A percentile compares a stretch with the other conserved stretches of the same genome.
phyloP scores from a whole-genome alignment of 2,329 filamentous ascomycete genomes.

The Chaetomium globosum region DNA sequence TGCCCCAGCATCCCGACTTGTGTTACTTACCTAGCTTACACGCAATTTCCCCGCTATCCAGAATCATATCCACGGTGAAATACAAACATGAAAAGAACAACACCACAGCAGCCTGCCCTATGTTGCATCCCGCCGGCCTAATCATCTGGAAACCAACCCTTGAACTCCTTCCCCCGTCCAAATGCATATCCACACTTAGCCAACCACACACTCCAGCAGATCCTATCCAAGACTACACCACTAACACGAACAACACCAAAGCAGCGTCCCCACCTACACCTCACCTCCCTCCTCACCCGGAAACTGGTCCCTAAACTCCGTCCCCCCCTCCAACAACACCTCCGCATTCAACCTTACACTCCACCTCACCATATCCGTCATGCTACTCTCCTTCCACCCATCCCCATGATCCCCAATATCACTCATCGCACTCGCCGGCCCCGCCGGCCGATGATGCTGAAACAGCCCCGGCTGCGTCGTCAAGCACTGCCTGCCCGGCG shows the following conservation, averaged over 20 bases:
- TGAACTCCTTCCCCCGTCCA: no score
- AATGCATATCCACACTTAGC: no score
- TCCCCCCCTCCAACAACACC: conserved; percentile 43
- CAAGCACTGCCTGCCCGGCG: conserved; percentile 45
- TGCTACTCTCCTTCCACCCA: conserved; percentile 38
- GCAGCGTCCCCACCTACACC: background rate
- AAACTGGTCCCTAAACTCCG: conserved; percentile 39
- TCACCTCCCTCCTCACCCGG: conserved; percentile 31
- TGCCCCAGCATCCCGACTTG: background rate
- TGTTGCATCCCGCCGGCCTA: no score
- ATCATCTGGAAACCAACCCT: no score
- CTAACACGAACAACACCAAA: no score
- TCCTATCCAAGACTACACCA: no score
- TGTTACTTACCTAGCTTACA: background rate
- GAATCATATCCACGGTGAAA: background rate
- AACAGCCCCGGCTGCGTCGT: conserved; percentile 50
- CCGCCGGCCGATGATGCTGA: conserved; percentile 49
- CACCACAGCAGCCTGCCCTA: no score
- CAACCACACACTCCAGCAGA: no score
- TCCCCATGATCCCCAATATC: conserved; percentile 44
- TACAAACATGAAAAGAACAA: background rate
- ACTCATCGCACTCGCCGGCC: conserved; percentile 40
- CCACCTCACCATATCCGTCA: conserved; percentile 45
- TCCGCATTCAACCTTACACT: conserved; percentile 48
- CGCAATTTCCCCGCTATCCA: background rate